Conservation (phyloP, 1,139 yeast genomes). For the Taphrina confusa region DNA sequence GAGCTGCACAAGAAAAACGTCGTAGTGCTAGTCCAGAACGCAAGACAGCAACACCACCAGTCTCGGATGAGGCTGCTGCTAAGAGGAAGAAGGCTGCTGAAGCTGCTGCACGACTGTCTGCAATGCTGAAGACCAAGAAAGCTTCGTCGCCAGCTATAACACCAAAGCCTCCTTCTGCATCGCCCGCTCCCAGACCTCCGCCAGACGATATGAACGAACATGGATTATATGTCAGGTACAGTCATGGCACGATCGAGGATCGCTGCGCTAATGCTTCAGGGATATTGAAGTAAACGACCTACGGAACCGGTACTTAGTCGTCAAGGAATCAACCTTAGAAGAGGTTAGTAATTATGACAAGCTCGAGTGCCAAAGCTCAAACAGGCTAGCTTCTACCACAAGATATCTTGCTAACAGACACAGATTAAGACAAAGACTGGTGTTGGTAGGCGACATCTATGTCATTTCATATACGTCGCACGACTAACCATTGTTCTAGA, state of each 20-base stretch:
- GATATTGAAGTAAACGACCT: conserved; percentile 49
- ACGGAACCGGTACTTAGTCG: conserved; percentile 48
- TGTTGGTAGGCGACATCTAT: conserved; percentile 34
- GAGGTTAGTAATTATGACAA: conserved; percentile 31
- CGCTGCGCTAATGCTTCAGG: conserved; percentile 37
- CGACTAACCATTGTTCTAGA: conserved; percentile 38
- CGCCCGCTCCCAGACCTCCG: conserved; percentile 17
- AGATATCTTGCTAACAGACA: not conserved
- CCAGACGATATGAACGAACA: conserved; percentile 24
- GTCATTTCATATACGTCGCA: too few relatives aligned
- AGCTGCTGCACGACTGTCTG: conserved; percentile 32
- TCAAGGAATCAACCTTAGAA: conserved; percentile 47
- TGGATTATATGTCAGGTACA: conserved; percentile 17
- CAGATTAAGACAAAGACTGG: conserved; percentile 38
- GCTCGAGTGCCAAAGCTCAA: conserved; percentile 13
- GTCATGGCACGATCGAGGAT: not conserved
- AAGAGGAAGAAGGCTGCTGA: conserved; percentile 32
- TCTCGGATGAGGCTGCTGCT: conserved; percentile 32
- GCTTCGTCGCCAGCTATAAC: conserved; percentile 16
- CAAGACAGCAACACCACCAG: conserved; percentile 20
- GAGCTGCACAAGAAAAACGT: conserved; percentile 24
- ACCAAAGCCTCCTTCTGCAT: conserved; percentile 18
- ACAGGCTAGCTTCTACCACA: conserved; percentile 8
- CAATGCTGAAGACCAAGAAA: conserved; percentile 31
- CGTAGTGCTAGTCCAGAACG: conserved; percentile 35